A percentile compares a stretch with the other conserved stretches of the same genome.
Evolutionary conservation across 139 green algal species (phyloP).

Genomic region (Tetradesmus lagerheimii): DNA sequence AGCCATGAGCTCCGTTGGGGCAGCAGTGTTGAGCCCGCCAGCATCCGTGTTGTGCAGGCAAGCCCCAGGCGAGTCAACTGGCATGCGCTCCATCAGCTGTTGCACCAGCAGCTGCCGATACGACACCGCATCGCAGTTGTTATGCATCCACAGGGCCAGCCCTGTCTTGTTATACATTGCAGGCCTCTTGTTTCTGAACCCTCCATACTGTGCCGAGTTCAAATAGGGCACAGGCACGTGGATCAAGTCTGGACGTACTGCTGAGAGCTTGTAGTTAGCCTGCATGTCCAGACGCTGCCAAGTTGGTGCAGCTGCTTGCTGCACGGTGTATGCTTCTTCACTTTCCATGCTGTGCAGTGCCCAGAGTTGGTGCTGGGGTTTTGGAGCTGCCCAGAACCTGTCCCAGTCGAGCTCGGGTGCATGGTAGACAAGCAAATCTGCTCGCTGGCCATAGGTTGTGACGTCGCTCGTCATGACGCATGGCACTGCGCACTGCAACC

Average conservation of each 20-base stretch:
- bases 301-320: slow-evolving; percentile 16
- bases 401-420: slow-evolving; percentile 25
- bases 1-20: slow-evolving; percentile 26
- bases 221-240: slow-evolving; percentile 9
- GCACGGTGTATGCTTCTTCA: slow-evolving; percentile 10
- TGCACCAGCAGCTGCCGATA: slow-evolving; percentile 12
- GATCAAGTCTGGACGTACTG: not conserved
- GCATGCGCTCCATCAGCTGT: slow-evolving; percentile 24
- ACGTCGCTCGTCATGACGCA: slow-evolving; percentile 30
- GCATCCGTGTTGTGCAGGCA: slow-evolving; percentile 34
- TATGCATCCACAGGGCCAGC: slow-evolving; percentile 38
- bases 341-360: slow-evolving; percentile 41
- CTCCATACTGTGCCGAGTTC: not conserved
- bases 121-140: slow-evolving; percentile 34
- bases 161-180: slow-evolving; percentile 26
- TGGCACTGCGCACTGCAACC: slow-evolving; percentile 25
- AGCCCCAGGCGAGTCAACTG: slow-evolving; percentile 24
- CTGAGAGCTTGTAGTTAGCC: slow-evolving; percentile 10
- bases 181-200: not conserved
- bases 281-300: slow-evolving; percentile 19
- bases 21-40: not conserved
- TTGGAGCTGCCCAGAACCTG: not conserved
- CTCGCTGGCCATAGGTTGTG: not conserved
- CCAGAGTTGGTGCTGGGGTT: slow-evolving; percentile 36
- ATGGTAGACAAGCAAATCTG: slow-evolving; percentile 37